Evolutionary conservation across 2,329 filamentous ascomycete species (phyloP), one percentile per base, ranked within the genome.

Genomic region (Endoconidiophora polonica): DNA sequence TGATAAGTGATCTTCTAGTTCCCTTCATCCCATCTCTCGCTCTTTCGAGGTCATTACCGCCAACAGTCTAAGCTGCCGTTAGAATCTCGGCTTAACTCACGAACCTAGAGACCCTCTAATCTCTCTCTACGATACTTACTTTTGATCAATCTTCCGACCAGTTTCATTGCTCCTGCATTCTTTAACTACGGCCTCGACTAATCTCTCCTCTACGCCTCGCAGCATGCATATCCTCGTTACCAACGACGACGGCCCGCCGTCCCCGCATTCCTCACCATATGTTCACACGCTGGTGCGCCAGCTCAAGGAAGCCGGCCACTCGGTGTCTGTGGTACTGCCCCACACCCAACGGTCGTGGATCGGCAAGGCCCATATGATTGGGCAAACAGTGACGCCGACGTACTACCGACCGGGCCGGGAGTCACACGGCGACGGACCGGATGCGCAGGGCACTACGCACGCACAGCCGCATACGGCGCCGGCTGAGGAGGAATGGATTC

Each of bases 281-380:
- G 75, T 90, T 54, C 83, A 86, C 67, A 79, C 76, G 55, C 74
- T 90, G 52, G 74, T 88, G 41, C 69, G 76, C 54, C 74, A 75
- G 48, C 78, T 91, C 46, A 78, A 86, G 62, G 65, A 71, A 51
- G 78, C 81, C 29, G 87, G 87, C 5, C 90, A 95, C 65, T 73
- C 69, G n/a, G 86, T 96, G 54, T 94, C 86, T 5, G 88, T 98
- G 46, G 83, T 91, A 55, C 76, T 98, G 12, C 91, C 91, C 1
- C 78, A 95, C 63, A 81, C 81, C 5, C 91, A 98, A 67, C 80
- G 90, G 55, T 94, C 87, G 51, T 98, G 91, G 91, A 96, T 98
- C 59, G 88, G 88, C 58, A 98, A 98, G 70, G 91, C 91, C 2
- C 91, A 96, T 65, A 84, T 96, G 60, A 87, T 96, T 59, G 88